Conservation (phyloP, 164 flowering plant species). For the Macadamia tetraphylla region DNA sequence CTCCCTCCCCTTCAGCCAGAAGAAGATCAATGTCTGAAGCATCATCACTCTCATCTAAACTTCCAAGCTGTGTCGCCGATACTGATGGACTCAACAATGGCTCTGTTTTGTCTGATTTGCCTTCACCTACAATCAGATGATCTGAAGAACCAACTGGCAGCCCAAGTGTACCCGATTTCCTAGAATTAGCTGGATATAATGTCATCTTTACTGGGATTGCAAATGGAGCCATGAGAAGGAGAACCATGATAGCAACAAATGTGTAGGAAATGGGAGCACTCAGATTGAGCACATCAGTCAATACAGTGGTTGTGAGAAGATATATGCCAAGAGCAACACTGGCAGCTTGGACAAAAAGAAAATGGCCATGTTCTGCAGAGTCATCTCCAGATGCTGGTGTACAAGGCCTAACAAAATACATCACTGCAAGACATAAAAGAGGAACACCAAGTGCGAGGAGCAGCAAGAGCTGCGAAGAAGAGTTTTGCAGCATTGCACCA, state of each 20-base stretch:
- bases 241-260: conserved; percentile 48
- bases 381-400: conserved; percentile 67
- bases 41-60: conserved; percentile 44
- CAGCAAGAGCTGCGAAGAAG: conserved; percentile 58
- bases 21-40: conserved; percentile 59
- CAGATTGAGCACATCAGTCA: conserved; percentile 34
- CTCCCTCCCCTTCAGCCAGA: conserved; percentile 90
- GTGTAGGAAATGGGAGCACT: conserved; percentile 36
- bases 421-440: conserved; percentile 46
- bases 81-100: conserved; percentile 52
- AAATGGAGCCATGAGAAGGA: conserved; percentile 42
- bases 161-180: not conserved
- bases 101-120: conserved; percentile 26
- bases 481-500: conserved; percentile 40
- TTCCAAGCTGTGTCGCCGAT: conserved; percentile 48
- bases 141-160: conserved; percentile 32
- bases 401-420: conserved; percentile 75
- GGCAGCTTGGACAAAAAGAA: conserved; percentile 63
- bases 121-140: conserved; percentile 24
- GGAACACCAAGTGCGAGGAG: conserved; percentile 78
- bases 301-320: conserved; percentile 60
- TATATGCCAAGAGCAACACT: conserved; percentile 63
- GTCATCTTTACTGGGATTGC: not conserved
- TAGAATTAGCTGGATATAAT: not conserved
- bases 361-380: conserved; percentile 48